Percentiles rank a stretch among this genome's conserved stretches.
phyloP scores from a whole-genome alignment of 768 basidiomycete genomes.

The Mycena indigotica region DNA sequence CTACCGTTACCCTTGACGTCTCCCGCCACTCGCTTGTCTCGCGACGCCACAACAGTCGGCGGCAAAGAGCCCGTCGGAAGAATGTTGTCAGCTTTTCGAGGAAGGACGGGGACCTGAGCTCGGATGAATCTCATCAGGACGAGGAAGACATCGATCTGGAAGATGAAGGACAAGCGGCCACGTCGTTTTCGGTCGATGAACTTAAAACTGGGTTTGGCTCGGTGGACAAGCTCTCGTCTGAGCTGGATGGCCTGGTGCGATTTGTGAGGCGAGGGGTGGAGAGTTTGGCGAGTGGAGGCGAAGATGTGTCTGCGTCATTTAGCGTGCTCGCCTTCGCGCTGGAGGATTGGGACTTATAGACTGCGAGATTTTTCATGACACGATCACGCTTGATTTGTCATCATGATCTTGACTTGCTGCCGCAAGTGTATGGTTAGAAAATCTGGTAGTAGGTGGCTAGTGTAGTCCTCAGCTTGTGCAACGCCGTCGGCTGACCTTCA shows the following conservation, averaged over 20 bases:
- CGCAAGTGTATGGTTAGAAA: no score
- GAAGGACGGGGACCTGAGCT: constrained; percentile 32
- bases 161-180: constrained; percentile 33
- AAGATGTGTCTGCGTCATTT: constrained; percentile 63
- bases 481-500: no score
- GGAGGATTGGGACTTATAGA: constrained; percentile 74
- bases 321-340: constrained; percentile 74
- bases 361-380: not conserved
- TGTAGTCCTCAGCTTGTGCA: no score
- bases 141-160: constrained; percentile 36
- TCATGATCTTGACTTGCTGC: no score
- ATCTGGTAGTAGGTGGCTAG: no score
- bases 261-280: constrained; percentile 73
- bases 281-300: constrained; percentile 61
- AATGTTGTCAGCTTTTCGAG: constrained; percentile 66
- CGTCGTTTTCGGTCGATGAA: constrained; percentile 42
- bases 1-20: constrained; percentile 59
- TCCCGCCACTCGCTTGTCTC: constrained; percentile 53
- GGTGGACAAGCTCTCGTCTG: constrained; percentile 65
- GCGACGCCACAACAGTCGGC: constrained; percentile 64
- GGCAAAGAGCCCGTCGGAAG: constrained; percentile 52
- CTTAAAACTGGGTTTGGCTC: constrained; percentile 44
- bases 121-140: constrained; percentile 47
- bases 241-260: constrained; percentile 71
- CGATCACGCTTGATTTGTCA: no score